Percentiles rank a stretch among this genome's conserved stretches.
These are phyloP conservation scores for Coleophoma cylindrospora DNA, from an alignment of 2,329 filamentous ascomycete genomes.

Conservation along the genomic window DNA sequence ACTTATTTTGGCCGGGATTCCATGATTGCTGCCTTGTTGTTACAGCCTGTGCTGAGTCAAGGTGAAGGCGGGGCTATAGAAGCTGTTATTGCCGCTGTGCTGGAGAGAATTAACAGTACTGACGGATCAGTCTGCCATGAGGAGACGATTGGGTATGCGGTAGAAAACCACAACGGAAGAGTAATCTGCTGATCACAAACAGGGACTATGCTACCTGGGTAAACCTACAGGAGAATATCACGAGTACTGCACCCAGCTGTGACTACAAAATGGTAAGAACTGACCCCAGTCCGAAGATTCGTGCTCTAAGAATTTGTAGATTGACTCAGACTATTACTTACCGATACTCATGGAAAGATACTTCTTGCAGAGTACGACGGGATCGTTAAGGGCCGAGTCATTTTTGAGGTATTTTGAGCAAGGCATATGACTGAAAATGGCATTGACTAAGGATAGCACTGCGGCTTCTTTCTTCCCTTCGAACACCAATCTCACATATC, in stretches of 20 bases:
- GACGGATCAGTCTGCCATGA: slow-evolving; percentile 61
- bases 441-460: slow-evolving; percentile 28
- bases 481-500: slow-evolving; percentile 49
- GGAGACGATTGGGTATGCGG: slow-evolving; percentile 49
- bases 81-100: slow-evolving; percentile 53
- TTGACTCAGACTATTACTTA: slow-evolving; percentile 59
- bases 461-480: slow-evolving; percentile 42
- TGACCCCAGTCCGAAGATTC: background rate
- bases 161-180: background rate
- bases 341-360: slow-evolving; percentile 54
- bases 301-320: slow-evolving; percentile 21
- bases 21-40: slow-evolving; percentile 54
- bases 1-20: slow-evolving; percentile 65
- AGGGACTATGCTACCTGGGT: slow-evolving; percentile 58
- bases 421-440: background rate
- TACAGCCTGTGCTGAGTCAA: slow-evolving; percentile 52
- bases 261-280: slow-evolving; percentile 47
- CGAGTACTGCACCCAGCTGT: slow-evolving; percentile 46
- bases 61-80: slow-evolving; percentile 52
- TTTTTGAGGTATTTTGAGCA: slow-evolving; percentile 27
- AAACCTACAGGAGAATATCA: slow-evolving; percentile 47
- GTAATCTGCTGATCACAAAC: slow-evolving; percentile 1
- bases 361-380: slow-evolving; percentile 42
- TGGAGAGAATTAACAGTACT: slow-evolving; percentile 54
- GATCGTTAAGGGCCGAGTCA: slow-evolving; percentile 29